Conservation (phyloP, 2,329 filamentous ascomycete species). For the Arthrobotrys sphaeroides region DNA sequence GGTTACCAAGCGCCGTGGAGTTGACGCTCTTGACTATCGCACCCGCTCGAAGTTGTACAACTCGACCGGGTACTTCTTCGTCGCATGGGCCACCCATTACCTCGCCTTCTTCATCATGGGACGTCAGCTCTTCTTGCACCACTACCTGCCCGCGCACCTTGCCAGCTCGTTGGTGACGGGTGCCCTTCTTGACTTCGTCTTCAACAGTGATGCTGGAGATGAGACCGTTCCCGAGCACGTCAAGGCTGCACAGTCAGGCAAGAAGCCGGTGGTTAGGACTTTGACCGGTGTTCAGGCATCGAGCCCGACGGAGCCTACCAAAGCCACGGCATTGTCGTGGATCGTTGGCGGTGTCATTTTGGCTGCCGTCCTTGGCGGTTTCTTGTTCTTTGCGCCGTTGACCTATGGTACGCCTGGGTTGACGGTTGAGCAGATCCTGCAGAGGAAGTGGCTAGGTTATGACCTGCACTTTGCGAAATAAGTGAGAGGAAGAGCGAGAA, state of each 20-base stretch:
- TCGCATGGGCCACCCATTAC: slow-evolving; percentile 97
- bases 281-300: slow-evolving; percentile 59
- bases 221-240: slow-evolving; percentile 64
- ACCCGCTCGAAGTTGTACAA: slow-evolving; percentile 95
- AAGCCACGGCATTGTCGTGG: slow-evolving; percentile 68
- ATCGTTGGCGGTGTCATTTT: slow-evolving; percentile 78
- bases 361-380: slow-evolving; percentile 77
- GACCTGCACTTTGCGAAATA: slow-evolving; percentile 99
- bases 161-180: slow-evolving; percentile 90
- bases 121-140: slow-evolving; percentile 95
- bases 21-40: slow-evolving; percentile 93
- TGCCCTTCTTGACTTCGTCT: slow-evolving; percentile 92
- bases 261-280: slow-evolving; percentile 60
- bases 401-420: slow-evolving; percentile 95
- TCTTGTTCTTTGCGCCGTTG: slow-evolving; percentile 85
- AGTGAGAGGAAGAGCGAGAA: slow-evolving; percentile 49
- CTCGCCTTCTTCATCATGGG: slow-evolving; percentile 98
- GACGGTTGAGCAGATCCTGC: slow-evolving; percentile 77
- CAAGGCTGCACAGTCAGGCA: slow-evolving; percentile 58
- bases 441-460: slow-evolving; percentile 95
- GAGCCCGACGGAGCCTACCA: slow-evolving; percentile 25
- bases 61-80: slow-evolving; percentile 98
- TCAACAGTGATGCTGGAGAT: slow-evolving; percentile 81
- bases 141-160: slow-evolving; percentile 94
- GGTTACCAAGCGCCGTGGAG: slow-evolving; percentile 86